A percentile compares a stretch with the other conserved stretches of the same genome.
Evolutionary conservation across 163 green algal species (phyloP).

Genomic region (Scenedesmus sp.): DNA sequence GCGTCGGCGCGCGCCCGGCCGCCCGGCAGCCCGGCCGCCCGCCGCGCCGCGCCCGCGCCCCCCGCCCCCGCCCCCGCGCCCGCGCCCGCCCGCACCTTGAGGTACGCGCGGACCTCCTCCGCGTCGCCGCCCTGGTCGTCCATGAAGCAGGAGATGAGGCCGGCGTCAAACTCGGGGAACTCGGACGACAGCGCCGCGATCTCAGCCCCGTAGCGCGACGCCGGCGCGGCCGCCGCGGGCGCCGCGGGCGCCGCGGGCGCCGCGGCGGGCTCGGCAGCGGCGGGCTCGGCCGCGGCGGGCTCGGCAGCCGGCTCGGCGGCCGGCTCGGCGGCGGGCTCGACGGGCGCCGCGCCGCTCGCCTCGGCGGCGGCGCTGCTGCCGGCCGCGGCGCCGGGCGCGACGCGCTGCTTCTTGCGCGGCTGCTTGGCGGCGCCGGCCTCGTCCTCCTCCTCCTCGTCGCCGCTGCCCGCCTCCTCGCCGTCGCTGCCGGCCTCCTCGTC

Average conservation of each 20-base stretch:
- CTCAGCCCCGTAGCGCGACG: conserved; percentile 40
- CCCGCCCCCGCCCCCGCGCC: too few species aligned
- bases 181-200: conserved; percentile 50
- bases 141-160: conserved; percentile 74
- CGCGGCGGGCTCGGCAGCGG: background rate
- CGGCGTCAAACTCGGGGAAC: conserved; percentile 77
- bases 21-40: too few species aligned
- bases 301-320: background rate
- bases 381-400: conserved; percentile 4
- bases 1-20: too few species aligned
- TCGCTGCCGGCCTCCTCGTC: background rate
- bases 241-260: background rate
- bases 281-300: conserved; percentile 12
- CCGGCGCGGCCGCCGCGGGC: background rate
- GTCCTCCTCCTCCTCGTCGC: conserved; percentile 8
- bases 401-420: conserved; percentile 21
- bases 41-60: too few species aligned
- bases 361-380: conserved; percentile 11
- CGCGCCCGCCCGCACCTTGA: conserved; percentile 55
- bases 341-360: conserved; percentile 8
- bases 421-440: background rate
- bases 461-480: background rate
- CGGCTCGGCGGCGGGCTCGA: background rate
- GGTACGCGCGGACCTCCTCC: conserved; percentile 61
- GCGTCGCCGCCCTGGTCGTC: conserved; percentile 83